Evolutionary conservation across 73 alveolate species (phyloP).

Genomic region (Strombidium stylifer): DNA sequence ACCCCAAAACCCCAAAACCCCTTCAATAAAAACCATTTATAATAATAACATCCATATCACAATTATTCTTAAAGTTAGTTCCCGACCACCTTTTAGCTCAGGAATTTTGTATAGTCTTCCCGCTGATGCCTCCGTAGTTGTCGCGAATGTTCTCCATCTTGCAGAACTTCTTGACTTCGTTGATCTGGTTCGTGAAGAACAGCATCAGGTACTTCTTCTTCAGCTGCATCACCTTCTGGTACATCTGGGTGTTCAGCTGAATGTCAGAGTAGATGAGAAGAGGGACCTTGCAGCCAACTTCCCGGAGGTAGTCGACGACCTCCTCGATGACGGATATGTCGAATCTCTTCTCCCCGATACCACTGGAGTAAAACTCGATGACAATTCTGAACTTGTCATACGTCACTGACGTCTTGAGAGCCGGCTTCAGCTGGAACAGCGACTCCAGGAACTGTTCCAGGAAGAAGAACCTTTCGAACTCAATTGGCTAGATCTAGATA

Average conservation of each 20-base stretch:
- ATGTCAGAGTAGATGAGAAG: slow-evolving; percentile 41
- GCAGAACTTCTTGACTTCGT: slow-evolving; percentile 24
- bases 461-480: slow-evolving; percentile 27
- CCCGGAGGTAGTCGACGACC: slow-evolving; percentile 35
- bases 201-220: slow-evolving; percentile 24
- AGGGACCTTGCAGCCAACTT: slow-evolving; percentile 56
- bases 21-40: too few relatives aligned
- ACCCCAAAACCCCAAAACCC: too few relatives aligned
- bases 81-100: too few relatives aligned
- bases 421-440: slow-evolving; percentile 51
- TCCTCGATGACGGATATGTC: slow-evolving; percentile 17
- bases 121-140: too few relatives aligned
- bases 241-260: too few relatives aligned
- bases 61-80: too few relatives aligned
- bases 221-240: slow-evolving; percentile 10
- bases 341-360: neutral
- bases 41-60: too few relatives aligned
- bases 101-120: too few relatives aligned
- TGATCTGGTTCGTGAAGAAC: neutral
- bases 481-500: slow-evolving; percentile 29
- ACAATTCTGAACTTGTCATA: slow-evolving; percentile 53
- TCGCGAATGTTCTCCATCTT: neutral
- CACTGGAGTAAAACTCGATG: slow-evolving; percentile 36
- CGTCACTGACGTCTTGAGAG: slow-evolving; percentile 31
- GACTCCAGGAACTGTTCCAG: slow-evolving; percentile 32